Percentiles rank a stretch among this genome's conserved stretches.
Evolutionary conservation across 345 rosid genomes (phyloP).

Genomic region (Eucalyptus microcorys): DNA sequence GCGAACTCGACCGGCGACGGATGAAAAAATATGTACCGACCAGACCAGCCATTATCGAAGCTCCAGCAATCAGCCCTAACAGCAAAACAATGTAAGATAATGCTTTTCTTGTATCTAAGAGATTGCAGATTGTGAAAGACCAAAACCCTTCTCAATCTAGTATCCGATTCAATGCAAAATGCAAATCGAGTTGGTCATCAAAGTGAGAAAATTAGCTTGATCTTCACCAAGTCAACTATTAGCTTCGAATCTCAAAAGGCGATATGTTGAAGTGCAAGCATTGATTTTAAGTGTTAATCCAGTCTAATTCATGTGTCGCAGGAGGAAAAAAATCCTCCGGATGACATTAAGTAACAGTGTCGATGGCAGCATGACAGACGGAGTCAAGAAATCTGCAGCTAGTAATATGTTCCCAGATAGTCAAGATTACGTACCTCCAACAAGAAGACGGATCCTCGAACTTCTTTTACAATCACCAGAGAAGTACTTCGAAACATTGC

Average conservation of each 20-base stretch:
- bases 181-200: background rate
- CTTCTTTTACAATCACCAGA: slow-evolving; percentile 35
- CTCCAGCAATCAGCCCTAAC: slow-evolving; percentile 60
- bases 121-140: background rate
- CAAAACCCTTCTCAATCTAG: background rate
- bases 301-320: background rate
- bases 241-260: background rate
- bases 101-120: background rate
- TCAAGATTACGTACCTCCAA: slow-evolving; percentile 49
- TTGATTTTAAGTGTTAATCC: background rate
- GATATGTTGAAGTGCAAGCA: background rate
- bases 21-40: slow-evolving; percentile 36
- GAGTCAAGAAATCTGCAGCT: background rate
- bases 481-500: slow-evolving; percentile 30
- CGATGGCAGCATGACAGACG: background rate
- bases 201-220: background rate
- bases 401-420: background rate
- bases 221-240: background rate
- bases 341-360: background rate
- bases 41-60: slow-evolving; percentile 24
- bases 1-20: slow-evolving; percentile 19
- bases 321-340: background rate
- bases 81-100: background rate
- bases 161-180: background rate
- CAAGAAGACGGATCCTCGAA: slow-evolving; percentile 23